phyloP scores from a whole-genome alignment of 177 flowering plant species.

The Vitis hybrid region DNA sequence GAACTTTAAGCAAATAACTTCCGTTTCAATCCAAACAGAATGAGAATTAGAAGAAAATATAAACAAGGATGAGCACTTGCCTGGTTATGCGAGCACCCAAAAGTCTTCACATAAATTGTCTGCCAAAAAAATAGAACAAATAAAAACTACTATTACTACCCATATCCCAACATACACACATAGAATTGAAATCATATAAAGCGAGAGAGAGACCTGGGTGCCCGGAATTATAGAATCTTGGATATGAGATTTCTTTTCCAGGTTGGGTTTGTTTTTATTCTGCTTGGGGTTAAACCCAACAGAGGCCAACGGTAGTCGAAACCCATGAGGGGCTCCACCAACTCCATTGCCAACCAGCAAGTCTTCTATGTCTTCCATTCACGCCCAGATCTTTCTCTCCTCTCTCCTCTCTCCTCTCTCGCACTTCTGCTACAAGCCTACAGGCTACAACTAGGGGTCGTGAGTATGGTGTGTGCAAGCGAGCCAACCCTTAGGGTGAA shows the following conservation, averaged over 20 bases:
- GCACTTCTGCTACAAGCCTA: too few species aligned
- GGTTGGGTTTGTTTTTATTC: constrained; percentile 23
- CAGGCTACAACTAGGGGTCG: too few species aligned
- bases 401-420: too few species aligned
- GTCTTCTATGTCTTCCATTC: constrained; percentile 97
- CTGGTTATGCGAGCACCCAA: constrained; percentile 99
- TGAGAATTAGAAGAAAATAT: too few species aligned
- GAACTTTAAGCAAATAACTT: too few species aligned
- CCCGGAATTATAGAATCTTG: constrained; percentile 63
- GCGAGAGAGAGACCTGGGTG: constrained; percentile 55
- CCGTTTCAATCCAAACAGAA: too few species aligned
- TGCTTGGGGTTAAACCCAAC: constrained; percentile 68
- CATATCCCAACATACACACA: neutral
- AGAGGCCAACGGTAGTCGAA: constrained; percentile 62
- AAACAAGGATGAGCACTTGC: constrained; percentile 29
- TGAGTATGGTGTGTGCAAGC: too few species aligned
- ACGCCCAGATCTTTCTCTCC: neutral
- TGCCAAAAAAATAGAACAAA: constrained; percentile 27
- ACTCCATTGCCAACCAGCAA: constrained; percentile 51
- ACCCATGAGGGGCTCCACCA: constrained; percentile 75
- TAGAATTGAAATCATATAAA: neutral
- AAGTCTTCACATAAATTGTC: constrained; percentile 91
- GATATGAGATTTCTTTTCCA: constrained; percentile 15
- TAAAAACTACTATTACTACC: neutral
- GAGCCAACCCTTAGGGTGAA: too few species aligned